Percentiles rank a stretch among this genome's conserved stretches.
Conservation (phyloP, 2,329 filamentous ascomycete genomes). For the Venturia asperata region DNA sequence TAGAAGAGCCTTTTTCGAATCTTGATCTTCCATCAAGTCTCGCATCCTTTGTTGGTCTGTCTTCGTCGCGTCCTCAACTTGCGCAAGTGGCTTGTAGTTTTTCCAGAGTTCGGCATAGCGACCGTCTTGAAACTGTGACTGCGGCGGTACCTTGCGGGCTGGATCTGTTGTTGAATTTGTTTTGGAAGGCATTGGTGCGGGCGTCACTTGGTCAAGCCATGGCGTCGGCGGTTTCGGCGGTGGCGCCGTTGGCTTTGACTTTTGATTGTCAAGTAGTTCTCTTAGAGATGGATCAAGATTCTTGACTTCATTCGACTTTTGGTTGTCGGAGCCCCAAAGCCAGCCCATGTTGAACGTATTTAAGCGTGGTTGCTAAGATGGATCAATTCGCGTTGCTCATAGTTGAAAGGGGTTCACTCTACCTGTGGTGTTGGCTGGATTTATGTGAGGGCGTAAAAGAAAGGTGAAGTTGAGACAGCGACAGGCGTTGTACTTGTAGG, state of each 20-base stretch:
- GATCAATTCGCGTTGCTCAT: constrained; percentile 10
- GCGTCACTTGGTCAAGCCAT: constrained; percentile 19
- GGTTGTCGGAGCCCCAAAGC: constrained; percentile 47
- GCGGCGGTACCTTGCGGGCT: constrained; percentile 37
- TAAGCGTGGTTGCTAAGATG: not conserved
- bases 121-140: constrained; percentile 60
- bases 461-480: not conserved
- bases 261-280: constrained; percentile 78
- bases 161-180: constrained; percentile 24
- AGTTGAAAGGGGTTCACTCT: not conserved
- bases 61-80: constrained; percentile 62
- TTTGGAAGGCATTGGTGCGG: constrained; percentile 11
- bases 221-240: constrained; percentile 51
- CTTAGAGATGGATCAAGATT: constrained; percentile 77
- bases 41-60: constrained; percentile 73
- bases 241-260: constrained; percentile 26
- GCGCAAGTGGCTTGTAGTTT: constrained; percentile 67
- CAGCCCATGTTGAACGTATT: constrained; percentile 47
- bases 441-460: not conserved
- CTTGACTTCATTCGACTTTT: constrained; percentile 55
- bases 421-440: not conserved
- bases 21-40: constrained; percentile 75
- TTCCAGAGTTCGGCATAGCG: constrained; percentile 88
- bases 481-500: not conserved
- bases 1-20: constrained; percentile 70